phyloP scores from a whole-genome alignment of 2,329 filamentous ascomycete genomes.

The Claviceps citrina region DNA sequence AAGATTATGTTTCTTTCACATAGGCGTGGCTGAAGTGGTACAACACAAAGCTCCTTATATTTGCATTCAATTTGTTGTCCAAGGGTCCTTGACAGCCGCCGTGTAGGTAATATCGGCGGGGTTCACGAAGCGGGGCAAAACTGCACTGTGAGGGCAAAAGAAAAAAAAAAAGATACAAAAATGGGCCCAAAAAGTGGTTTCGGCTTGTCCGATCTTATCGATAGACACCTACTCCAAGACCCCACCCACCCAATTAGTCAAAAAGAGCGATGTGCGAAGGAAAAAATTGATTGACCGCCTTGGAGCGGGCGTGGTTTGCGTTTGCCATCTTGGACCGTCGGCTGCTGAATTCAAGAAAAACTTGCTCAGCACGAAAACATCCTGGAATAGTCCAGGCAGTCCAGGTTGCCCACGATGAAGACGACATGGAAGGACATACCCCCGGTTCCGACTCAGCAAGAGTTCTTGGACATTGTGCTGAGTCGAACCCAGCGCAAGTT shows the following conservation, averaged over 20 bases:
- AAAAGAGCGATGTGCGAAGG: constrained; percentile 8
- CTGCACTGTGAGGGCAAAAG: too few species aligned
- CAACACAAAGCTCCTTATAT: too few species aligned
- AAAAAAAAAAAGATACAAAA: too few species aligned
- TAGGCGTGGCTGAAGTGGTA: too few species aligned
- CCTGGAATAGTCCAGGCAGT: background rate
- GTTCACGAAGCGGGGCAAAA: too few species aligned
- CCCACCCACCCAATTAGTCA: constrained; percentile 9
- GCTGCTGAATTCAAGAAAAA: constrained; percentile 4
- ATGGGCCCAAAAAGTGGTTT: too few species aligned
- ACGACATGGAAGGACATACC: constrained; percentile 63
- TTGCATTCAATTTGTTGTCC: too few species aligned
- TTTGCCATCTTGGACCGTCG: constrained; percentile 8
- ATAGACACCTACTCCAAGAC: constrained; percentile 10
- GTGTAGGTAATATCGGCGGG: too few species aligned
- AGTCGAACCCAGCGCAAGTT: constrained; percentile 83
- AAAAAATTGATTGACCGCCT: constrained; percentile 20
- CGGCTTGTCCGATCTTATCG: constrained; percentile 12
- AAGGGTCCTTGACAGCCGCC: too few species aligned
- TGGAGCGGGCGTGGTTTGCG: constrained; percentile 9
- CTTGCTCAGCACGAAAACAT: constrained; percentile 1
- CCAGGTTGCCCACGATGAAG: constrained; percentile 33
- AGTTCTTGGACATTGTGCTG: constrained; percentile 95
- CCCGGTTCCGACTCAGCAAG: constrained; percentile 78
- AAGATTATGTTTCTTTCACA: too few species aligned